phyloP scores from a whole-genome alignment of 2,329 filamentous ascomycete species.

The Calonectria hawksworthii region DNA sequence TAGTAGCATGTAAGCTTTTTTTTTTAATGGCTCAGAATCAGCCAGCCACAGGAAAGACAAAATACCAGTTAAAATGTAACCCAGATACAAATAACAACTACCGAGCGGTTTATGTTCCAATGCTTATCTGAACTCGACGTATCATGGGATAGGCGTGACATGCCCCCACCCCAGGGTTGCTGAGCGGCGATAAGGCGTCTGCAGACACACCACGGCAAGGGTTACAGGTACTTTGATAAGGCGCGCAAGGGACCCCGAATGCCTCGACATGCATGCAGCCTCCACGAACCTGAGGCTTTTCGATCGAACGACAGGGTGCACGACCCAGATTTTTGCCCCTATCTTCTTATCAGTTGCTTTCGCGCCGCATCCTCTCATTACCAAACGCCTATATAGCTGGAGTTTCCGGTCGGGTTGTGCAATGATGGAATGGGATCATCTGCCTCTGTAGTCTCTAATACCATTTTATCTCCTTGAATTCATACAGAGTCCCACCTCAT shows the following conservation, averaged over 20 bases:
- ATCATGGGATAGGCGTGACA: background rate
- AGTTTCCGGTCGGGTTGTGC: background rate
- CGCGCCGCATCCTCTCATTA: background rate
- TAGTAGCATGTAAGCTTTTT: background rate
- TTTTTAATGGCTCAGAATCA: background rate
- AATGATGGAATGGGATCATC: background rate
- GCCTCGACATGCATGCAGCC: constrained; percentile 12
- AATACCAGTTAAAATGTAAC: background rate
- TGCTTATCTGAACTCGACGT: constrained; percentile 10
- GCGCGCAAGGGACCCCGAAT: constrained; percentile 1
- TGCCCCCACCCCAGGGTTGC: constrained; percentile 2
- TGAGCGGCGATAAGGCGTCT: constrained; percentile 17
- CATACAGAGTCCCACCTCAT: background rate
- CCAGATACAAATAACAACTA: constrained; percentile 16
- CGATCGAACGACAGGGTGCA: constrained; percentile 3
- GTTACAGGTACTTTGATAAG: constrained; percentile 35
- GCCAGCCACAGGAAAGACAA: background rate
- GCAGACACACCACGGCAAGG: constrained; percentile 25
- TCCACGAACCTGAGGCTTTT: constrained; percentile 10
- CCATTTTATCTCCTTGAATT: too few relatives aligned
- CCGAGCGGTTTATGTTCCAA: background rate
- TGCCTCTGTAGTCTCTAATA: background rate
- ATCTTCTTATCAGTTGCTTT: constrained; percentile 9
- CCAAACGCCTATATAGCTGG: constrained; percentile 6
- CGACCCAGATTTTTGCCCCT: constrained; percentile 8